Evolutionary conservation across 371 early-diverging fungal genomes (phyloP).

Genomic region (Parasitella parasitica): DNA sequence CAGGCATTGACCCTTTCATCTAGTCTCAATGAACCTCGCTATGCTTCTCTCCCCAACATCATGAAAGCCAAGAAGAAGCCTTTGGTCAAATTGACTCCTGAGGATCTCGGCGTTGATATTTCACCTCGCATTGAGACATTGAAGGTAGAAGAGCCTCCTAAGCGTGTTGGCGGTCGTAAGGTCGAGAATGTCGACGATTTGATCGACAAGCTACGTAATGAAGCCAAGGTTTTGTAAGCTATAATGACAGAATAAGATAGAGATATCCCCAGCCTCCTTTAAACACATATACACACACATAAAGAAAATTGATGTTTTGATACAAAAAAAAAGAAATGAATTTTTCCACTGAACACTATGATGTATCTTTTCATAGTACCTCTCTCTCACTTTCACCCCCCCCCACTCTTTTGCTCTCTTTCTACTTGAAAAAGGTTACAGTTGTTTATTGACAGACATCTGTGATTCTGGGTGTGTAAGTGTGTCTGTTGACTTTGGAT

Average conservation of each 20-base stretch:
- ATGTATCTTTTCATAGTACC: no score
- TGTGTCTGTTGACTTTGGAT: no score
- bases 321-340: not conserved
- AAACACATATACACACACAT: not conserved
- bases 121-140: constrained; percentile 80
- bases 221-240: constrained; percentile 54
- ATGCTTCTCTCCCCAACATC: constrained; percentile 92
- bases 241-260: not conserved
- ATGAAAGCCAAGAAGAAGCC: constrained; percentile 99
- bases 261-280: not conserved
- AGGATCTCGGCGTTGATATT: constrained; percentile 85
- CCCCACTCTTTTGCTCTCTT: no score
- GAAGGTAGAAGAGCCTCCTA: constrained; percentile 92
- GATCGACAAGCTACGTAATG: constrained; percentile 82
- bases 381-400: no score
- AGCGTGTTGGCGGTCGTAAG: constrained; percentile 91
- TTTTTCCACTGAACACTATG: no score
- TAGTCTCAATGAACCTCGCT: constrained; percentile 94
- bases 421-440: no score
- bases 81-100: constrained; percentile 75
- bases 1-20: not conserved
- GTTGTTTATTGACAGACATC: no score
- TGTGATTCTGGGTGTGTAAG: no score
- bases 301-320: not conserved
- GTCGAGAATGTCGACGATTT: constrained; percentile 95